Evolutionary conservation across 2,329 filamentous ascomycete genomes (phyloP), one percentile per base, ranked within the genome.

Genomic region (Raffaelea ambrosiae): DNA sequence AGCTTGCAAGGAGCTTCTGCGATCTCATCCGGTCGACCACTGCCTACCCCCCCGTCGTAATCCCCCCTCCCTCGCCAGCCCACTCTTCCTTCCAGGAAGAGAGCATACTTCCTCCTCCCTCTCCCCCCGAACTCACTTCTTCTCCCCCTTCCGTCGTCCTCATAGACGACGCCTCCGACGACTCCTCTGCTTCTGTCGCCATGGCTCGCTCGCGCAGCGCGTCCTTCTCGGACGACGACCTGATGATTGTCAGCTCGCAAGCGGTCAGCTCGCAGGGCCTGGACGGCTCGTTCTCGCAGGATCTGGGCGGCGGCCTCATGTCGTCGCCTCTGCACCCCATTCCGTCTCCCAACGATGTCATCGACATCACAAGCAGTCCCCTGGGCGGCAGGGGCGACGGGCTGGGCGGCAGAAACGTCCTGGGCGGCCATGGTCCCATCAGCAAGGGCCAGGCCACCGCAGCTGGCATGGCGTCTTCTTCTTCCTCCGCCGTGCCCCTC

Each of bases 171-270:
- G 11, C 10, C 13, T 10, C 3, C 8, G 16, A 31, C 16, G 3
- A 39, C 33, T 21, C 21, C 16, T 40, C 21, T n/a, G 40, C 46
- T 8, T n/a, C n/a, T n/a, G n/a, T n/a, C n/a, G n/a, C n/a, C 5
- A 61, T 61, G 59, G 50, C 57, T 8, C 59, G 56, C 41, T 59
- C 58, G 3, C 57, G 59, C 26, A 59, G 53, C 35, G 52, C 53
- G 23, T 66, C 63, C 44, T 65, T 66, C 42, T 62, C 61, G 41
- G 64, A 66, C 55, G 62, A 66, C 46, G 63, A 66, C 47, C 58
- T 66, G 40, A 51, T 63, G 16, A 46, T 62, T n/a, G 57, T 66
- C 41, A 61, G 57, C 53, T 65, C 63, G 5, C 62, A 64, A 44
- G 57, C 57, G 8, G 56, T 55, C 45, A 59, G 54, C 54, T 59